Evolutionary conservation across 1,284 basidiomycete species (phyloP), one percentile per base, ranked within the genome.

Genomic region (Puccinia horiana): DNA sequence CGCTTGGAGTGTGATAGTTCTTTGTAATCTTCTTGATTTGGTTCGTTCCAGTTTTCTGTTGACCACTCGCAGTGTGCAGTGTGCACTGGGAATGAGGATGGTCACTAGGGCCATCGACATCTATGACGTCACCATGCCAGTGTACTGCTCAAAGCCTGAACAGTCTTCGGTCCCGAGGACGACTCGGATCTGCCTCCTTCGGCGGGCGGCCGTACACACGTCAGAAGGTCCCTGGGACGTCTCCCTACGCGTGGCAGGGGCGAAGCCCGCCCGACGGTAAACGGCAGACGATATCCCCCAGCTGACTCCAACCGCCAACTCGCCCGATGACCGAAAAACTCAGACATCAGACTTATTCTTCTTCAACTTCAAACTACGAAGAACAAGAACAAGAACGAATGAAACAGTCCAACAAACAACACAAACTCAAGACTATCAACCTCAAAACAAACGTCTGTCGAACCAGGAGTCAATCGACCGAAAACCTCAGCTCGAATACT

Each of bases 401-500:
- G 44, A 11, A 47, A 47, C 44, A 14, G 12, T 14, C 44, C 18
- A 18, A 11, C 44, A 47, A 47, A 47, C 44, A 47, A 0, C 11
- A 47, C 44, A 47, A 47, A 47, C 44, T 58, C 56, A 58, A 29
- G 8, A 58, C 23, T n/a, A 18, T 58, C 56, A 58, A 58, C 56
- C 56, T 11, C 29, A 63, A 63, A 32, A 35, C 1, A 0, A 63
- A 63, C 61, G 12, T 35, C 61, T 4, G 23, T 52, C 32, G 8
- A 6, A 54, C 12, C 16, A 35, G 29, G 14, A 37, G 3, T 40
- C 73, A 76, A 37, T 76, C 49, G 32, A 56, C 37, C 37, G 29
- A 54, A 58, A 56, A 42, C 73, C 40, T 26, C n/a, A 76, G 56
- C 73, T 58, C 52, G 2, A 76, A 76, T 23, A 56, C 40, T 11